Evolutionary conservation across 83 land plant genomes (phyloP).

Genomic region (Thuja plicata): DNA sequence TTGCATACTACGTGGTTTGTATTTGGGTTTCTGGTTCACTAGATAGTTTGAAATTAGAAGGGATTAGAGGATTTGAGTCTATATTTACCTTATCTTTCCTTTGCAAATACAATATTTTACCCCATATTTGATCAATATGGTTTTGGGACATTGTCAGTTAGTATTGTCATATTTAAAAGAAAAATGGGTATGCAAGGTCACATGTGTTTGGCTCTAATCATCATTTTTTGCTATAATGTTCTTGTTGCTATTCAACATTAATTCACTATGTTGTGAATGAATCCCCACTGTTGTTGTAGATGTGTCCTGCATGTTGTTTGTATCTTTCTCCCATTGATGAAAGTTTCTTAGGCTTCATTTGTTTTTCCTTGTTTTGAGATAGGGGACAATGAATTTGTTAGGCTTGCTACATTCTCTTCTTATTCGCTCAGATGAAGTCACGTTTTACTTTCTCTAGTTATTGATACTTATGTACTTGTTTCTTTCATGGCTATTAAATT

Average conservation of each 20-base stretch:
- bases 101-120: background rate
- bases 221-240: background rate
- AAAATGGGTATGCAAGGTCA: background rate
- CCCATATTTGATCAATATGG: background rate
- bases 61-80: too few species aligned
- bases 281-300: background rate
- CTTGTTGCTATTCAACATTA: background rate
- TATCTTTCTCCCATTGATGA: background rate
- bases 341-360: background rate
- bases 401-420: background rate
- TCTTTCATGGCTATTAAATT: too few species aligned
- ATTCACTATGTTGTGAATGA: background rate
- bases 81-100: background rate
- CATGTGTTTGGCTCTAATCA: background rate
- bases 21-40: too few species aligned
- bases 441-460: background rate
- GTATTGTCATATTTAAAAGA: background rate
- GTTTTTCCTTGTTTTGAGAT: background rate
- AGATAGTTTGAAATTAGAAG: too few species aligned
- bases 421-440: background rate
- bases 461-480: background rate
- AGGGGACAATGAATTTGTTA: background rate
- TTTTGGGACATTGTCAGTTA: background rate
- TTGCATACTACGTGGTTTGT: too few species aligned
- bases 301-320: background rate